Percentiles rank a stretch among this genome's conserved stretches.
Evolutionary conservation across 441 rosid species (phyloP).

Genomic region (Pelargonium citronellum): DNA sequence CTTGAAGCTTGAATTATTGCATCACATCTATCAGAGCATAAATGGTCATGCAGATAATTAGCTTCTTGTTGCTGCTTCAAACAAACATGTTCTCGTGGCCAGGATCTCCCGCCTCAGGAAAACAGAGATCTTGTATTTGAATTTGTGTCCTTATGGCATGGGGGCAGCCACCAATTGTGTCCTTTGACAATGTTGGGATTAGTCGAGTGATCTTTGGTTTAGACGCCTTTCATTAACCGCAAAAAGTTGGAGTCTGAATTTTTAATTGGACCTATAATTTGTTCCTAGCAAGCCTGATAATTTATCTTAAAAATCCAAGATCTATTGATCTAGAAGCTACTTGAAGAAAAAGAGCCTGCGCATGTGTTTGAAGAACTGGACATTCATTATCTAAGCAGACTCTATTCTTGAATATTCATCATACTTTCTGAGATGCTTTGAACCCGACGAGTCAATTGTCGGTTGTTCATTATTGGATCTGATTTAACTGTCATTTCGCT

Average conservation of each 20-base stretch:
- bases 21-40: not conserved
- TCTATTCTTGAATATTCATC: not conserved
- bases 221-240: constrained; percentile 1
- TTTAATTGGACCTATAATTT: not conserved
- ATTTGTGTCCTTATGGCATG: not conserved
- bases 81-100: not conserved
- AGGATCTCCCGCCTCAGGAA: constrained; percentile 2
- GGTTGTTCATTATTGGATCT: not conserved
- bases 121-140: not conserved
- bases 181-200: not conserved
- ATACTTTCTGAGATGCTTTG: not conserved
- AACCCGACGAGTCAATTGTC: not conserved
- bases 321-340: not conserved
- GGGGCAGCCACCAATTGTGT: not conserved
- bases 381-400: too few species aligned
- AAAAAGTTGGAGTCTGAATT: not conserved
- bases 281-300: not conserved
- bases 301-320: constrained; percentile 3
- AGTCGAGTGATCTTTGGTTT: not conserved
- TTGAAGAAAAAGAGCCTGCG: not conserved
- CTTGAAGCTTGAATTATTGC: not conserved
- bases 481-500: constrained; percentile 9
- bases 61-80: constrained; percentile 6
- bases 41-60: not conserved
- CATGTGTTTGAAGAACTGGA: not conserved